These are phyloP conservation scores for Vitis hybrid DNA, from an alignment of 177 flowering plant species.

Conservation along the genomic window DNA sequence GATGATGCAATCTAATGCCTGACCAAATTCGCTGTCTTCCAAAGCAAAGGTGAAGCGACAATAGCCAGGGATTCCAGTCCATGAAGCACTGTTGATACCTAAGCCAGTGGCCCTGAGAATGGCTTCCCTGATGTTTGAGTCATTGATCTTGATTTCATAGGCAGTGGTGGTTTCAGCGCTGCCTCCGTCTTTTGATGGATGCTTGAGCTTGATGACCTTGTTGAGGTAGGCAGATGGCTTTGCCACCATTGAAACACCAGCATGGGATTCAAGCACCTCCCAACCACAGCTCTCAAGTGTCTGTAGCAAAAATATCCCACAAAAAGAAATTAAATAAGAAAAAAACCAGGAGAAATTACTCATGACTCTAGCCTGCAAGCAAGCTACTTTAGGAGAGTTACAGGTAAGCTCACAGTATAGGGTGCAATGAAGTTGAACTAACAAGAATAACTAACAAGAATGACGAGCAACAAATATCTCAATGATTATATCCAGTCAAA, in stretches of 20 bases:
- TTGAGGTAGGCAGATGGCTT: constrained; percentile 75
- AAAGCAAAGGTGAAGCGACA: constrained; percentile 85
- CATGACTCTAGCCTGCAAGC: too few relatives aligned
- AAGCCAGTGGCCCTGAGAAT: constrained; percentile 67
- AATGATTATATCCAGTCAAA: too few relatives aligned
- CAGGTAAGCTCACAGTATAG: too few relatives aligned
- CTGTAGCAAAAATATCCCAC: constrained; percentile 31
- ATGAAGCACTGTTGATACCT: constrained; percentile 79
- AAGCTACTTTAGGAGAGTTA: too few relatives aligned
- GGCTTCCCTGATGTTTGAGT: constrained; percentile 74
- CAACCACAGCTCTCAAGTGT: constrained; percentile 76
- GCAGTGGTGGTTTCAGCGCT: constrained; percentile 2
- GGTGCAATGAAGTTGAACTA: too few relatives aligned
- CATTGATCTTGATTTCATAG: constrained; percentile 47
- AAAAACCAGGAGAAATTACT: too few relatives aligned
- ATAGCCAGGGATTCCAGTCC: constrained; percentile 91
- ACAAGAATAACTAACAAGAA: too few relatives aligned
- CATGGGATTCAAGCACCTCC: constrained; percentile 65
- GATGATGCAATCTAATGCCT: constrained; percentile 66
- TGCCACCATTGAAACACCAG: constrained; percentile 86
- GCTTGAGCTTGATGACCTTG: constrained; percentile 42
- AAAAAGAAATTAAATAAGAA: background rate
- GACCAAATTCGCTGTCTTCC: constrained; percentile 70
- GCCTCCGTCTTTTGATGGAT: constrained; percentile 8
- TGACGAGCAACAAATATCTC: too few relatives aligned